Evolutionary conservation across 495 filamentous ascomycete genomes (phyloP), one percentile per base, ranked within the genome.

Genomic region (Parathielavia appendiculata): DNA sequence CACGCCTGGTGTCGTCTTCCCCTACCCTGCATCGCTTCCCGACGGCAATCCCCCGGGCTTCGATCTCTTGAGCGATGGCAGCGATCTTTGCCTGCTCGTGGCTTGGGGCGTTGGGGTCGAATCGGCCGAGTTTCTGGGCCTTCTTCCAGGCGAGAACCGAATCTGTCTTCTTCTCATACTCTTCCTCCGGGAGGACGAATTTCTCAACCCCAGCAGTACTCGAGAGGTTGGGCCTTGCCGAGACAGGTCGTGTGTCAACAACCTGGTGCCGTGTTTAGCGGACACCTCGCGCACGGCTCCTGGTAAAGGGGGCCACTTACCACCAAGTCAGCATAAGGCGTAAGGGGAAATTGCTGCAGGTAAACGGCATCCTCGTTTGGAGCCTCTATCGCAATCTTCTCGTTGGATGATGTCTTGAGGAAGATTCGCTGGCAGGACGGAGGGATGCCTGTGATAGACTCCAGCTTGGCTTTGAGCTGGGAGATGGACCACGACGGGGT

Each of bases 111-210:
- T 82, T 80, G 4, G 93, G 93, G 68, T 97, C 91, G 73, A 98
- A 98, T 32, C 93, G 91, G 39, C 93, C 93, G 22, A 98, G 81
- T 65, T 95, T 90, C 64, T 96, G 85, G 20, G 84, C 79, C 73
- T 87, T 89, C 76, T 98, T 98, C 89, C 90, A 97, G 11, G 91
- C 88, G 41, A 96, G 80, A 16, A 98, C 93, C 23, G 87, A 91
- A 73, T 95, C 88, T 26, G 84, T 75, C 56, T 89, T 89, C 54
- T 83, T 81, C 66, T 89, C 88, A 75, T 98, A 98, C 56, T 89
- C 85, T 19, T 86, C 82, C 32, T 79, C 73, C 19, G 91, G 89
- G 72, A 98, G 84, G 57, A 83, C 82, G 67, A 90, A 97, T 71
- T 97, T 97, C 22, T 87, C 82, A 13, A 96, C 88, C 1, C 83